Base-by-base conservation (phyloP, 805 yeast genomes). In the Aciculoconidium aculeatum region DNA sequence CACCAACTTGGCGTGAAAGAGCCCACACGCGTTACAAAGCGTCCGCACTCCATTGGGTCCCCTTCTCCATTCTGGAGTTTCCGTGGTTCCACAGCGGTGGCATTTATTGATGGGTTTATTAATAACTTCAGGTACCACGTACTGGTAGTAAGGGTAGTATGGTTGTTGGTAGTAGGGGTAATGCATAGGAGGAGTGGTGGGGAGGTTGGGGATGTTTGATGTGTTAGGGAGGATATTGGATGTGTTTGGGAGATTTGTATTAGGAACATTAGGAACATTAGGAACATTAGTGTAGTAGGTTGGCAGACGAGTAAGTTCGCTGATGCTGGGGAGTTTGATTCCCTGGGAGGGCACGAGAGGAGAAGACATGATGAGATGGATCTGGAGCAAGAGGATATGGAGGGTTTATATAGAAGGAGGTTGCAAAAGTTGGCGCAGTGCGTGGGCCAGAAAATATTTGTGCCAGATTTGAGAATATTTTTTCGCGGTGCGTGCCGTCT, bases 11-110 rank as follows among this genome's bases (percentile, higher is more conserved):
- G 68, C 67, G 35, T 61, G 68, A 39, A 55, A 61, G 26, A 61
- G 53, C 0, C 68, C 68, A 41, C 68, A 61, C 1, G 68, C 68
- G 35, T 61, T 61, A 36, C 68, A 61, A 23, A 61, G 47, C 0
- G 68, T 61, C n/a, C 67, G 44, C n/a, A 59, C 64, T 2, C 68
- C 68, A 25, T 60, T 58, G 7, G 68, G 68, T 4, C 68, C 68
- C 25, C 67, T 45, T 30, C 68, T 45, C 68, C 68, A 61, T 40
- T 61, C 68, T 5, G 67, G 68, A 2, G 68, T 61, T 34, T 64
- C 69, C 2, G 67, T 62, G 19, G 68, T 63, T 10, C 68, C 69
- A 35, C 70, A 64, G 17, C 70, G 42, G 32, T 64, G 69, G 32
- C 70, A 64, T 36, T 54, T 57, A 36, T 62, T 59, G 30, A 43